Base-by-base conservation (phyloP, 768 basidiomycete genomes). In the Dioszegia crocea region DNA sequence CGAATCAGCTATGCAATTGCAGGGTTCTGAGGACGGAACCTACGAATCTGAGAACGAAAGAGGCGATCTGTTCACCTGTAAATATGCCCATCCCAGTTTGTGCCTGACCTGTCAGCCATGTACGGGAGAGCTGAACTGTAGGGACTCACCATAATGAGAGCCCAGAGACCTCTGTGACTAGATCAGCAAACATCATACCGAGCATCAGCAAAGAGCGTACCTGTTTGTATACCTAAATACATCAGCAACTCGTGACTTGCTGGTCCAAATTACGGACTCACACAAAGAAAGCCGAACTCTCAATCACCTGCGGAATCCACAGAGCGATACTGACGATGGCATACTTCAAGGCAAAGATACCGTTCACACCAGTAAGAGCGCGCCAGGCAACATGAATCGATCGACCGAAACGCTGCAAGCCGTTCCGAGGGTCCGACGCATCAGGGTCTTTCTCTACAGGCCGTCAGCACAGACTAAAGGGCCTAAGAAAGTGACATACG, bases 11-110 rank as follows among this genome's bases (percentile, higher is more conserved):
- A 6, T 33, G 81, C 83, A 81, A 83, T 83, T 82, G 16, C 8
- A 41, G 16, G 33, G 23, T 17, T 33, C 6, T 14, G 33, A 33
- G 14, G 33, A 33, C 33, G 33, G n/a, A 83, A 14, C 79, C 76
- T 1, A 82, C 58, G 56, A 85, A 76, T 0, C 84, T 83, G 24
- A 80, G 65, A 38, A 83, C 57, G 62, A 82, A 82, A 36, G 80
- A 79, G 6, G 46, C 49, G 27, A 85, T 79, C 67, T 85, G 84
- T 68, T 85, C 84, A 9, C 83, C 83, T 2, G 81, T 80, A 64
- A 81, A 84, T 33, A 84, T 79, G 45, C 81, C 83, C 52, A 84
- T 58, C 14, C 82, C 83, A 0, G 82, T 84, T 63, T 85, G 84
- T 0, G 82, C 81, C 63, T 65, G 31, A 56, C 33, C 38, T 33